A percentile compares a stretch with the other conserved stretches of the same genome.
phyloP scores from a whole-genome alignment of 2,329 filamentous ascomycete species.

The Xylaria sp. region DNA sequence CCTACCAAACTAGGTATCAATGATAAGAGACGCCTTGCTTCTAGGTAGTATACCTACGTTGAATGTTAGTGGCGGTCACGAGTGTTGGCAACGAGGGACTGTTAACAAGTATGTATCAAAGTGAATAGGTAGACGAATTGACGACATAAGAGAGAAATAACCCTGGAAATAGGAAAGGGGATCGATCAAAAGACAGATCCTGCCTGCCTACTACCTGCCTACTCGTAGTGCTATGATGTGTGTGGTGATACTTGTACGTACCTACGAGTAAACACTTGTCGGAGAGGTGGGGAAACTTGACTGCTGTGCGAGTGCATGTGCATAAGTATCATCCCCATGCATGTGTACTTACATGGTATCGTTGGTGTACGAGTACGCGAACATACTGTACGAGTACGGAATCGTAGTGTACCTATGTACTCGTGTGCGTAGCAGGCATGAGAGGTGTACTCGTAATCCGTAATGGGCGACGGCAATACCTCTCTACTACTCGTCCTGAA shows the following conservation, averaged over 20 bases:
- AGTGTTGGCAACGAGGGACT: too few relatives aligned
- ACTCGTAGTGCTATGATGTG: neutral
- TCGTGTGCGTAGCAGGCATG: neutral
- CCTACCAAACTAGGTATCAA: too few relatives aligned
- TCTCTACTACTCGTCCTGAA: too few relatives aligned
- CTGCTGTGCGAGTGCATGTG: slow-evolving; percentile 15
- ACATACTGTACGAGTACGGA: neutral
- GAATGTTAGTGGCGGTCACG: too few relatives aligned
- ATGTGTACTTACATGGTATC: neutral
- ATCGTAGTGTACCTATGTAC: neutral
- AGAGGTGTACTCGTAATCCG: too few relatives aligned
- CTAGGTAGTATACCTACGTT: too few relatives aligned
- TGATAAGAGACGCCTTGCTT: too few relatives aligned
- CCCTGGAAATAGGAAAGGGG: neutral
- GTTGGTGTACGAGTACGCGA: neutral
- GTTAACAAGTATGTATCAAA: too few relatives aligned
- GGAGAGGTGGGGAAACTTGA: slow-evolving; percentile 13
- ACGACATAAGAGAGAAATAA: neutral
- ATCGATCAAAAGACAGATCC: neutral
- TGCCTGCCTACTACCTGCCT: too few relatives aligned
- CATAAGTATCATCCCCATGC: slow-evolving; percentile 11
- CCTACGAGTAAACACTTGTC: slow-evolving; percentile 2
- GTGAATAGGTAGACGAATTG: too few relatives aligned
- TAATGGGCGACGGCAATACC: too few relatives aligned
- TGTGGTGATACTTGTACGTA: neutral